Evolutionary conservation across 805 yeast genomes (phyloP), one percentile per base, ranked within the genome.

Genomic region (Ogataea siamensis): DNA sequence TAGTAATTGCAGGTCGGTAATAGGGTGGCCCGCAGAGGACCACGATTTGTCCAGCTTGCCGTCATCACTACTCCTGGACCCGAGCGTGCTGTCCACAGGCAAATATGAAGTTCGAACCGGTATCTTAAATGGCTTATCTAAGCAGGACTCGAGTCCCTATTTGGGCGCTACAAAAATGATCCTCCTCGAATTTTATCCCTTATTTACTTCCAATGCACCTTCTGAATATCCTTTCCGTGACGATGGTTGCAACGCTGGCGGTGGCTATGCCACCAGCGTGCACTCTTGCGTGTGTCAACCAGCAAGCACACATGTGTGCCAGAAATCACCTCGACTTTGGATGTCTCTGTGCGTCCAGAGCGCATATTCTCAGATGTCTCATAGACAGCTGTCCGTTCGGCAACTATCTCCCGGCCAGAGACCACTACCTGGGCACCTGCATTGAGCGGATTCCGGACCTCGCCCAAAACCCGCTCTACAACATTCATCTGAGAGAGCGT

Each of bases 361-460:
- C 32, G 5, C 41, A 34, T 4, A 34, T 70, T n/a, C 63, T 54
- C 23, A 38, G 64, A 12, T 72, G 78, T 44, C 46, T 71, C 19
- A 62, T 61, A 9, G 70, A 64, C 27, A 53, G 54, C 10, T 70
- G 76, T 46, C 70, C 72, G 1, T 64, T 59, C 30, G 72, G 72
- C 1, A 58, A 57, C 20, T 71, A 63, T 41, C 55, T 65, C 22
- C 57, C 69, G n/a, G 65, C 76, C 8, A 57, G 76, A 51, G 77
- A 73, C 45, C 78, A 73, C 51, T 72, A 49, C 42, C 46, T 63
- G 34, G 78, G 76, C 2, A 68, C 74, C 5, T 73, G 76, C 38
- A 45, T 65, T 37, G 76, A 71, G 51, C 64, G 64, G 19, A 43
- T 59, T 6, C 54, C 57, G 3, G 40, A 33, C 7, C 39, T 54